These are phyloP conservation scores for Blepharisma stoltei DNA, from an alignment of 73 alveolate genomes.

Conservation along the genomic window DNA sequence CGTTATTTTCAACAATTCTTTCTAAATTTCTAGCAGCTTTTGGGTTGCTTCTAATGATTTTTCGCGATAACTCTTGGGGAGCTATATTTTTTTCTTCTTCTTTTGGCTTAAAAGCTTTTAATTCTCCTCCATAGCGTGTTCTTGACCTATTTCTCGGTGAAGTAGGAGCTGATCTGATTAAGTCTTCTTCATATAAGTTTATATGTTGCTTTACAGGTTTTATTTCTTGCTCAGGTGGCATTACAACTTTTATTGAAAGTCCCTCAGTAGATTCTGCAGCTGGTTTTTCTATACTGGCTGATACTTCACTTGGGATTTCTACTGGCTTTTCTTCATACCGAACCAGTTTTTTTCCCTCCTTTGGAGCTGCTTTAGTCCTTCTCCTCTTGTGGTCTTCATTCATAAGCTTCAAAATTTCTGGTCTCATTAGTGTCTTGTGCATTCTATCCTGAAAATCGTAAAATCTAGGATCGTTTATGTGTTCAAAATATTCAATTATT, in stretches of 20 bases:
- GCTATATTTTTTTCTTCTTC: neutral
- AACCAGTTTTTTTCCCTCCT: neutral
- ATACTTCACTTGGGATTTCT: no score
- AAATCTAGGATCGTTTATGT: neutral
- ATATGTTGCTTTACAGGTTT: no score
- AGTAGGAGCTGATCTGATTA: no score
- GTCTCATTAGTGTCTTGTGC: slow-evolving; percentile 22
- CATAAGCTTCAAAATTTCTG: slow-evolving; percentile 32
- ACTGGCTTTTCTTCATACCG: neutral
- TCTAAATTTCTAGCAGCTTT: neutral
- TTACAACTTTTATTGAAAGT: no score
- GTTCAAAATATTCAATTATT: slow-evolving; percentile 21
- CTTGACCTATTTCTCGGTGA: no score
- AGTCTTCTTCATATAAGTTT: no score
- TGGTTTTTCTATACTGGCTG: neutral
- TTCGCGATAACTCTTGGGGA: neutral
- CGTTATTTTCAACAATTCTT: neutral
- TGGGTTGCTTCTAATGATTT: neutral
- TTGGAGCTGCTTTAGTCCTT: neutral
- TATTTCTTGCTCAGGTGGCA: no score
- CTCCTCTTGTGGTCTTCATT: slow-evolving; percentile 8
- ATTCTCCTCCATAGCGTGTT: no score
- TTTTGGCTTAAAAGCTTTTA: no score
- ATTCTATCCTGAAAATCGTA: neutral
- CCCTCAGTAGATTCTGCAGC: neutral